Evolutionary conservation across 2,329 filamentous ascomycete genomes (phyloP), one percentile per base, ranked within the genome.

Genomic region (Epicoccum nigrum): DNA sequence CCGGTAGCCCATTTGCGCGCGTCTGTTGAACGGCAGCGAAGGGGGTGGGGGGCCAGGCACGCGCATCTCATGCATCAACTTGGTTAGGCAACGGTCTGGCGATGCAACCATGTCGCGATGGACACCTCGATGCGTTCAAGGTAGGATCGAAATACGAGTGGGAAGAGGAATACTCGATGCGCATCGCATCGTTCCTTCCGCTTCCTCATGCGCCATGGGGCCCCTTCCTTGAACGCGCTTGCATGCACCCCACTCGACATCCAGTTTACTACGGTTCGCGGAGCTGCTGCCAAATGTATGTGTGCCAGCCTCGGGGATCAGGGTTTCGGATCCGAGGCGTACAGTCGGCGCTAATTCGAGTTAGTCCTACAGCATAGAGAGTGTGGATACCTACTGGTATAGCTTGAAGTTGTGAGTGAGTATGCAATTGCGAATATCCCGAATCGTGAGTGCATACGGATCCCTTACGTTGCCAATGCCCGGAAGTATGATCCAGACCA

Each of bases 161-260:
- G 34, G 34, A 21, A 33, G 13, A 19, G 34, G 34, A 21, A 33
- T 37, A 25, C n/a, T 16, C 23, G 39, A 32, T 12, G 37, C 42
- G 46, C 46, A 41, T 21, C 41, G n/a, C n/a, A n/a, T 30, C 34
- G 48, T 30, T 51, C 41, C 48, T 51, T 45, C 37, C 42, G 35
- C 42, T 37, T 51, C 48, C 30, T 40, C 47, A 37, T 19, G 39
- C 46, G 39, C 46, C 27, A 32, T 31, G 7, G 20, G 21, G 46
- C 31, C 27, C 39, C 17, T 42, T n/a, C 25, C 41, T 34, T 28
- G 28, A 35, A 27, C 41, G 48, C 41, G 41, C 48, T 45, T 51
- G 42, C 42, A 42, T 51, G 41, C 42, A 37, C 42, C 23, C 48
- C 48, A 45, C 48, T 41, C n/a, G n/a, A n/a, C n/a, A 3, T 20